Percentiles rank a stretch among this genome's conserved stretches.
Evolutionary conservation across 2,329 filamentous ascomycete genomes (phyloP).

Genomic region (Aspergillus unguis): DNA sequence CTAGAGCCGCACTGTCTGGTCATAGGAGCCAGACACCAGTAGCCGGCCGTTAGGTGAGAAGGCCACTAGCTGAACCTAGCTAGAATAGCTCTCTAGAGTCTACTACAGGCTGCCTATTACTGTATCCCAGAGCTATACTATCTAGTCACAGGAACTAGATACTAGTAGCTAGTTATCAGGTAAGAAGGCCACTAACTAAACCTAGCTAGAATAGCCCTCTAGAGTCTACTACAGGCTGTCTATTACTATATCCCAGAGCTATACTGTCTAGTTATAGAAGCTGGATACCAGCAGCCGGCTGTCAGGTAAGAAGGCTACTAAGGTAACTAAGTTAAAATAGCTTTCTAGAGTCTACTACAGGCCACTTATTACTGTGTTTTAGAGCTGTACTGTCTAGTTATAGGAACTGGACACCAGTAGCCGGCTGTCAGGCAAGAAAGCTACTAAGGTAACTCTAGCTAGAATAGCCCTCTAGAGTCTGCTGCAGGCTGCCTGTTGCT

Average conservation of each 20-base stretch:
- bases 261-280: slow-evolving; percentile 3
- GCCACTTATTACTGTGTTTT: neutral
- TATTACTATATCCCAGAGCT: slow-evolving; percentile 7
- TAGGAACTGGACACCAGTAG: neutral
- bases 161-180: slow-evolving; percentile 1
- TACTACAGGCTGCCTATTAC: neutral
- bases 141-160: neutral
- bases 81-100: neutral
- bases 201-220: slow-evolving; percentile 1
- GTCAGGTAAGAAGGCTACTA: slow-evolving; percentile 13
- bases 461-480: neutral
- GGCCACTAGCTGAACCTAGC: neutral
- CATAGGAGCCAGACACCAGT: slow-evolving; percentile 1
- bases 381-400: neutral
- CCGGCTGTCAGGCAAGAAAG: neutral
- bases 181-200: slow-evolving; percentile 14
- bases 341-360: neutral
- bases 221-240: neutral
- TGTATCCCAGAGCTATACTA: neutral
- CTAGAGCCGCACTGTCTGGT: neutral
- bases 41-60: slow-evolving; percentile 4
- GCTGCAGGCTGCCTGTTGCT: neutral
- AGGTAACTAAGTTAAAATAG: neutral
- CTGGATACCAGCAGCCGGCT: slow-evolving; percentile 7
- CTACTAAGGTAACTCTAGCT: neutral